Base-by-base conservation (phyloP, 176 grass and related monocot species). In the Phragmites australis region DNA sequence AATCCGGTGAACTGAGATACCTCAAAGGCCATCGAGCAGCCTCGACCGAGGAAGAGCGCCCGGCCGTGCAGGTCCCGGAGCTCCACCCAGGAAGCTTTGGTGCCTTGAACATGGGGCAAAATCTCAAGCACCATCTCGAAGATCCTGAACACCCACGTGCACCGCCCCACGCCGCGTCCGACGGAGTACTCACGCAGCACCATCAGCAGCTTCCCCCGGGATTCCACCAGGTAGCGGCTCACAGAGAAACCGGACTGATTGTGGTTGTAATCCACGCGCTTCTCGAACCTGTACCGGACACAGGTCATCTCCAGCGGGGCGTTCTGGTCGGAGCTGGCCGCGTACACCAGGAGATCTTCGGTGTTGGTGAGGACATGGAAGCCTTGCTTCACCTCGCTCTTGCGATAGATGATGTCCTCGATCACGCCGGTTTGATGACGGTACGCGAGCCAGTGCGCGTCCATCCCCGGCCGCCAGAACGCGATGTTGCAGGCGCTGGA, bases 381-480 rank as follows among this genome's bases (percentile, higher is more conserved):
- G 8, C 81, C 81, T 55, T 76, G 18, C 60, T 54, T 29, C 26
- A 56, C 16, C 49, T 43, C 4, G 61, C 52, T 51, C 47, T 25
- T 56, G 49, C 66, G 27, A 18, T 76, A 68, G 61, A 84, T 76
- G 46, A 83, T 53, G 61, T 83, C 81, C 73, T 70, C 44, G 12
- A 61, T 23, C 16, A 29, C 30, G 2, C 47, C 47, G 16, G 26
- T 1, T 8, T 49, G 16, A 2, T 23, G n/a, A 19, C 39, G 18
- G n/a, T 5, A 29, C 5, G 47, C 46, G 46, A 65, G 19, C 81
- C 81, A 83, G 45, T 83, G 34, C 7, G 77, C n/a, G n/a, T n/a
- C 32, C 75, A 78, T 63, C 66, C 53, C 83, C 0, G 54, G 66
- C 23, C 65, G 54, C 30, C 83, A 85, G 83, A 85, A 78, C 1